phyloP scores from a whole-genome alignment of 2,329 filamentous ascomycete genomes.

The Penicillium frequentans region DNA sequence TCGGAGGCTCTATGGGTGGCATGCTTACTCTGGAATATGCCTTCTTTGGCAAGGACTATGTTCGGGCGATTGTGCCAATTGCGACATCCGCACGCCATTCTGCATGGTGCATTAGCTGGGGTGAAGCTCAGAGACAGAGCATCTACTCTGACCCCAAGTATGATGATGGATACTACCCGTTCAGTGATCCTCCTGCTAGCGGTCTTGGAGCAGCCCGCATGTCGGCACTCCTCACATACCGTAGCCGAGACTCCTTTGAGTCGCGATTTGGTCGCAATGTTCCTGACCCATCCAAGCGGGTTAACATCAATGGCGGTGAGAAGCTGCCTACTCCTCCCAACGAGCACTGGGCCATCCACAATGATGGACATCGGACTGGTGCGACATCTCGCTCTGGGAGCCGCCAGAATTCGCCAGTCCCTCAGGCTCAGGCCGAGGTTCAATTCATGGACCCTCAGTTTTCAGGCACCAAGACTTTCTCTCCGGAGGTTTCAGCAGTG shows the following conservation, averaged over 20 bases:
- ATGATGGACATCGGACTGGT: conserved; percentile 72
- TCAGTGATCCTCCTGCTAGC: conserved; percentile 79
- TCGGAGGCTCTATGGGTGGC: conserved; percentile 60
- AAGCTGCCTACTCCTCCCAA: conserved; percentile 62
- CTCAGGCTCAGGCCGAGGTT: conserved; percentile 29
- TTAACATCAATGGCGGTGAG: conserved; percentile 73
- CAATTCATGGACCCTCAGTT: conserved; percentile 67
- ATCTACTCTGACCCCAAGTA: conserved; percentile 99
- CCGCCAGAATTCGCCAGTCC: conserved; percentile 29
- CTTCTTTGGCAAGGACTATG: conserved; percentile 69
- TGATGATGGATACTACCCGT: conserved; percentile 91
- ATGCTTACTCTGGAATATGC: conserved; percentile 60
- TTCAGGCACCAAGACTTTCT: conserved; percentile 61
- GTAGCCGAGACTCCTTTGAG: conserved; percentile 96
- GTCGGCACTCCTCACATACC: conserved; percentile 93
- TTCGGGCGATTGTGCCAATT: conserved; percentile 55
- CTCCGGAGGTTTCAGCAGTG: conserved; percentile 28
- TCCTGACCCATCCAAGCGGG: conserved; percentile 77
- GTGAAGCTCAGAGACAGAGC: conserved; percentile 58
- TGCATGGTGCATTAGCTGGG: conserved; percentile 61
- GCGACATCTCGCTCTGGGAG: conserved; percentile 52
- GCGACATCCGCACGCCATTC: conserved; percentile 58
- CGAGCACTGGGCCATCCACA: conserved; percentile 78
- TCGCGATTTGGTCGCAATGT: conserved; percentile 90
- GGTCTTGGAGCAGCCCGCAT: conserved; percentile 93